phyloP scores from a whole-genome alignment of 768 basidiomycete genomes.

The Macrocybe gigantea region DNA sequence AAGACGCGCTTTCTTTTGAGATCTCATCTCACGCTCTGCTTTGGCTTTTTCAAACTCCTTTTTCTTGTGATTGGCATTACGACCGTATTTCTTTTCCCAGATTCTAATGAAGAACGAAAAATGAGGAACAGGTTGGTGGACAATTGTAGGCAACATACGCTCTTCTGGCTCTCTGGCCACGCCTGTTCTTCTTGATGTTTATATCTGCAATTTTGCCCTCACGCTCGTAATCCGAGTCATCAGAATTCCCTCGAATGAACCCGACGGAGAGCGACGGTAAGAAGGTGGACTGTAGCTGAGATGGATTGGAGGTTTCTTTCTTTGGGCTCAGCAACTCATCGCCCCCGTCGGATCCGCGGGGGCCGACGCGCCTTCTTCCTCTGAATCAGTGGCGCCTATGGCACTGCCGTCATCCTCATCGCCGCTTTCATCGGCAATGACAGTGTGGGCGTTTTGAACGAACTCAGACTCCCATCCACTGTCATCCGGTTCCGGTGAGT shows the following conservation, averaged over 20 bases:
- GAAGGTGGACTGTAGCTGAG: slow-evolving; percentile 52
- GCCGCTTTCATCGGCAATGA: slow-evolving; percentile 21
- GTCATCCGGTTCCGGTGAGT: slow-evolving; percentile 22
- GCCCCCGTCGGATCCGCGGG: too few species aligned
- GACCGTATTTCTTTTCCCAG: slow-evolving; percentile 97
- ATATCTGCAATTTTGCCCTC: slow-evolving; percentile 50
- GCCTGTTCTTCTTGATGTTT: slow-evolving; percentile 71
- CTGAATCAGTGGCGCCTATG: slow-evolving; percentile 4
- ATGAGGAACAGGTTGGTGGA: not conserved
- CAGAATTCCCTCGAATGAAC: slow-evolving; percentile 74
- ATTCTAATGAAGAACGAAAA: slow-evolving; percentile 46
- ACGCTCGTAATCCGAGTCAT: slow-evolving; percentile 68
- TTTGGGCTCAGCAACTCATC: slow-evolving; percentile 7
- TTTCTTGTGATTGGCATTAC: slow-evolving; percentile 87
- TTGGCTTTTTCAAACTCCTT: slow-evolving; percentile 33
- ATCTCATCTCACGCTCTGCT: not conserved
- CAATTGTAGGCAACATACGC: slow-evolving; percentile 57
- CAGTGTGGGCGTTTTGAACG: slow-evolving; percentile 22
- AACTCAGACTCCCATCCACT: slow-evolving; percentile 54
- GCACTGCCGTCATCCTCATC: slow-evolving; percentile 24
- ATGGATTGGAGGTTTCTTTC: slow-evolving; percentile 12
- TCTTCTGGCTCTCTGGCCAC: slow-evolving; percentile 90
- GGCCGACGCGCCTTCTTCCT: too few species aligned
- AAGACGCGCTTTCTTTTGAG: not conserved
- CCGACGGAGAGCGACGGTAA: slow-evolving; percentile 87